Base-by-base conservation (phyloP, 306 rosid genomes). In the Vigna trinervia region DNA sequence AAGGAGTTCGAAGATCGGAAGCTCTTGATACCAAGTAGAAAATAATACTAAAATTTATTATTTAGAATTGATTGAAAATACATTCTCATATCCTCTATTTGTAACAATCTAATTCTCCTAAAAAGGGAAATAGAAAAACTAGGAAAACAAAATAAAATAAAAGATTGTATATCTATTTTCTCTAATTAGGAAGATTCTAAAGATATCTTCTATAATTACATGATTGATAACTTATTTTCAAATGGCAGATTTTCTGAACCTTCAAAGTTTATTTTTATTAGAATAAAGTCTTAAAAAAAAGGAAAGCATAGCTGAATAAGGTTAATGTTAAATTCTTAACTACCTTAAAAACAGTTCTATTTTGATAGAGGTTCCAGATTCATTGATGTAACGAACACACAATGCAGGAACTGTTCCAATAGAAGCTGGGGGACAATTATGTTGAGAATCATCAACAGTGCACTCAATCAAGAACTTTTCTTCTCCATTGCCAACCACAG, bases 401-500 rank as follows among this genome's bases (percentile, higher is more conserved):
- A 51, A 84, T 73, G 89, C 93, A 95, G 98, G 65, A 77, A 95
- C 97, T 5, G 75, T 92, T 69, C 86, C 82, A 8, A 87, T 92
- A 26, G 81, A 79, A 2, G 63, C 86, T 0, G 91, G 97, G 12
- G 97, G 81, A 89, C 84, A 15, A 81, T 89, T 60, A 93, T 92
- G 57, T 73, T 92, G 39, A 85, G 98, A 76, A 53, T 95, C 79
- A 68, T 95, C 83, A 88, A 83, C 88, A 78, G 91, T 79, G 90
- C 89, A 90, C 91, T 95, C 69, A 86, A 92, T 79, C 96, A 92
- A 82, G 97, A 92, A 74, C 98, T 88, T 41, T 95, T 72, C 89
- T 95, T 95, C 54, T 4, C 87, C 43, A 64, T 95, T 19, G 97
- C 96, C 61, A 95, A 92, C 87, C 97, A 95, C 83, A 77, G 57